Percentiles rank a stretch among this genome's conserved stretches.
Conservation (phyloP, 1,284 basidiomycete genomes). For the Moniliophthora roreri region DNA sequence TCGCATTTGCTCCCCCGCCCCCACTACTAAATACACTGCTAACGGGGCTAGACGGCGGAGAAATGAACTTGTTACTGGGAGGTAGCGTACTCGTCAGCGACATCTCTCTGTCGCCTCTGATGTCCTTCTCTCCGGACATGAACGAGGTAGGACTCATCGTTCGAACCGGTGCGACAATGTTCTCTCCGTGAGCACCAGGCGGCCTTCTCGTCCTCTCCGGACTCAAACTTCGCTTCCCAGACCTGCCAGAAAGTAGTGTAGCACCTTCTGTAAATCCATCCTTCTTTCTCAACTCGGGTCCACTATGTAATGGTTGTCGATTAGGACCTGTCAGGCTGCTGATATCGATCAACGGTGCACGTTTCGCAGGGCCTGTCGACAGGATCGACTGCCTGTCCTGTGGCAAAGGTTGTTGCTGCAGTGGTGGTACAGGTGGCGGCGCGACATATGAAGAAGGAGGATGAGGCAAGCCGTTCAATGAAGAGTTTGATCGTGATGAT, state of each 20-base stretch:
- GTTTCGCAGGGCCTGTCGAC: conserved; percentile 6
- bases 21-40: conserved; percentile 6
- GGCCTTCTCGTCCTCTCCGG: conserved; percentile 12
- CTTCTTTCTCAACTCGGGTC: conserved; percentile 17
- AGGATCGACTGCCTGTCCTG: no score
- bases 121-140: conserved; percentile 25
- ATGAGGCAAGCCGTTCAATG: conserved; percentile 9
- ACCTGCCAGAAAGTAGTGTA: conserved; percentile 29
- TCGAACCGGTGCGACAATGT: neutral
- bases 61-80: conserved; percentile 15
- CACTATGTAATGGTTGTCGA: conserved; percentile 22
- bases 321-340: conserved; percentile 33
- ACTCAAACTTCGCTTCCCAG: neutral
- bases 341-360: conserved; percentile 47
- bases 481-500: conserved; percentile 26
- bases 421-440: neutral
- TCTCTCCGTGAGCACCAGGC: conserved; percentile 17
- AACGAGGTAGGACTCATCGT: neutral
- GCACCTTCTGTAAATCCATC: conserved; percentile 38
- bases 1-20: neutral
- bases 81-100: neutral
- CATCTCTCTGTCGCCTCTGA: conserved; percentile 16
- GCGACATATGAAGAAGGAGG: conserved; percentile 7
- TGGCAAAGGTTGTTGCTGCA: no score
- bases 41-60: conserved; percentile 23